Percentiles rank a stretch among this genome's conserved stretches.
phyloP scores from a whole-genome alignment of 78 protist species.

The Trichosphaerium sp. region DNA sequence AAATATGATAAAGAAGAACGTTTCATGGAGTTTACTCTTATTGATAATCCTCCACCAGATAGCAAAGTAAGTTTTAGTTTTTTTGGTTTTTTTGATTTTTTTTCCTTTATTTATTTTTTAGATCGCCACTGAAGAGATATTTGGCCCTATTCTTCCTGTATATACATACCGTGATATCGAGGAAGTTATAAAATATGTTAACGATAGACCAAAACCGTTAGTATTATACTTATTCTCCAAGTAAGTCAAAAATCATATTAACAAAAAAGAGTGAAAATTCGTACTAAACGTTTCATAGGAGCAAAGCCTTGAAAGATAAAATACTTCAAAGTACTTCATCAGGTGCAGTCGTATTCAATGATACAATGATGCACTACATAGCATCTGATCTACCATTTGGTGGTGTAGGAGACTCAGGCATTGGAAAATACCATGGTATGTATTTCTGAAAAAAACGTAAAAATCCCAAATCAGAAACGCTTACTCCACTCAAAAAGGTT shows the following conservation, averaged over 20 bases:
- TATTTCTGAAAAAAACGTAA: too few species aligned
- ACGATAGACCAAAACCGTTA: slow-evolving; percentile 48
- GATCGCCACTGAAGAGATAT: slow-evolving; percentile 52
- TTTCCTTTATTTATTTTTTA: neutral
- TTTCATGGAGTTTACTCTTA: slow-evolving; percentile 64
- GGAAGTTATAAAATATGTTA: slow-evolving; percentile 40
- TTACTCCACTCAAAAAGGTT: too few species aligned
- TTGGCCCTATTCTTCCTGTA: slow-evolving; percentile 83
- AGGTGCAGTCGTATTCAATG: slow-evolving; percentile 34
- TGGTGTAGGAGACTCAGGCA: slow-evolving; percentile 72
- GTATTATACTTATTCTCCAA: slow-evolving; percentile 71
- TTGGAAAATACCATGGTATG: slow-evolving; percentile 55
- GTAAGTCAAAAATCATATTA: slow-evolving; percentile 1
- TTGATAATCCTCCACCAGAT: slow-evolving; percentile 1
- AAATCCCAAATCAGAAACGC: too few species aligned
- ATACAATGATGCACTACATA: slow-evolving; percentile 28
- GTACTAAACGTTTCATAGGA: neutral
- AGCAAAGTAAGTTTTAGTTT: too few species aligned
- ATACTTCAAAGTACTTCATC: slow-evolving; percentile 18
- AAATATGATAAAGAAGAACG: slow-evolving; percentile 16
- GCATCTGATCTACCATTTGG: slow-evolving; percentile 74
- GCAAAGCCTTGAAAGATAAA: too few species aligned
- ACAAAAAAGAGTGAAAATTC: neutral
- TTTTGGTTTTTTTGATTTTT: too few species aligned
- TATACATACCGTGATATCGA: slow-evolving; percentile 21